A percentile compares a stretch with the other conserved stretches of the same genome.
Evolutionary conservation across 2,329 filamentous ascomycete species (phyloP).

Genomic region (Fusarium cyanostomum): DNA sequence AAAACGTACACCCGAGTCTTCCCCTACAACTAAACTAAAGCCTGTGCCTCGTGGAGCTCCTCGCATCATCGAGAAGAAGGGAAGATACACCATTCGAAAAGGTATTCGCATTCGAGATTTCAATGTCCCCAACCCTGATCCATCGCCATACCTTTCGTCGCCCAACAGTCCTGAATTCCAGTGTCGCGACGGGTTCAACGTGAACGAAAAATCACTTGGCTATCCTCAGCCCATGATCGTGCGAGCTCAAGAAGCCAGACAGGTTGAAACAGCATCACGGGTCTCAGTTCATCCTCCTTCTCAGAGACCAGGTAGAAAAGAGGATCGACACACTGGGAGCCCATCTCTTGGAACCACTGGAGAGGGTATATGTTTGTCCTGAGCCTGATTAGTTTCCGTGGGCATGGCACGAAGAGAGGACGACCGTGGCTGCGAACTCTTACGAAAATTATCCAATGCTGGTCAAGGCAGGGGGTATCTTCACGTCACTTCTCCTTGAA

Average conservation of each 20-base stretch:
- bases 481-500: conserved; percentile 39
- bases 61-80: conserved; percentile 39
- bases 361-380: background rate
- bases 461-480: conserved; percentile 47
- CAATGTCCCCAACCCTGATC: conserved; percentile 27
- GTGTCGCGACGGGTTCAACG: conserved; percentile 47
- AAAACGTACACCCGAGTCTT: background rate
- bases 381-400: background rate
- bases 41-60: conserved; percentile 42
- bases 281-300: background rate
- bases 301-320: background rate
- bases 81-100: conserved; percentile 42
- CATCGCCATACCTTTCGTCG: background rate
- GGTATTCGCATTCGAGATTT: conserved; percentile 46
- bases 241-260: background rate
- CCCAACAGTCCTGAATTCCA: conserved; percentile 36
- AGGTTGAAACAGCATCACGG: background rate
- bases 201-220: conserved; percentile 27
- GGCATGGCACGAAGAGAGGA: background rate
- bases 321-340: background rate
- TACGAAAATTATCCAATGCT: background rate
- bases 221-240: conserved; percentile 24
- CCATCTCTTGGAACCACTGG: conserved; percentile 14
- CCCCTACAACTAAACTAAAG: conserved; percentile 27
- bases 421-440: background rate